These are phyloP conservation scores for Lachnellula hyalina DNA, from an alignment of 2,329 filamentous ascomycete species.

Conservation along the genomic window DNA sequence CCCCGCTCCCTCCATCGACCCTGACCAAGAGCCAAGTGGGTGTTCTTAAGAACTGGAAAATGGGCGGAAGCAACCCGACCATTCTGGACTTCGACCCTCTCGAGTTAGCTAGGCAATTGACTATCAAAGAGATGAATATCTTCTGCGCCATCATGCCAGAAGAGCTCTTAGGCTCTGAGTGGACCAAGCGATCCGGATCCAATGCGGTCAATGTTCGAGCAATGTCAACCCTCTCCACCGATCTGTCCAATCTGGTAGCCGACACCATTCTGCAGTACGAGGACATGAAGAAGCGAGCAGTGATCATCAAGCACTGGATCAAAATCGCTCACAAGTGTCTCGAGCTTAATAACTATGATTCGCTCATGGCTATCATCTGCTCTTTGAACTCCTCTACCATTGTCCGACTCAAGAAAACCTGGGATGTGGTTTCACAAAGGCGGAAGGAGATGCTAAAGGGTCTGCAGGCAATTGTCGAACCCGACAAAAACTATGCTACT, in stretches of 20 bases:
- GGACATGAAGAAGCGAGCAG: slow-evolving; percentile 89
- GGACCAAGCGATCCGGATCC: slow-evolving; percentile 81
- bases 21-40: slow-evolving; percentile 73
- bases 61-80: slow-evolving; percentile 61
- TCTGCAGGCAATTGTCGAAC: slow-evolving; percentile 80
- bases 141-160: slow-evolving; percentile 91
- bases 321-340: slow-evolving; percentile 85
- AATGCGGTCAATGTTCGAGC: slow-evolving; percentile 85
- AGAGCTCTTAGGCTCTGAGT: slow-evolving; percentile 85
- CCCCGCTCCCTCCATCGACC: slow-evolving; percentile 62
- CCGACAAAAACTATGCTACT: slow-evolving; percentile 84
- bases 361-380: slow-evolving; percentile 94
- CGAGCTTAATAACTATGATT: slow-evolving; percentile 92
- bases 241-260: slow-evolving; percentile 85
- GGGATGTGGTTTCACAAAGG: slow-evolving; percentile 82
- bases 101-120: slow-evolving; percentile 87
- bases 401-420: slow-evolving; percentile 79
- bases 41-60: slow-evolving; percentile 68
- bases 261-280: slow-evolving; percentile 84
- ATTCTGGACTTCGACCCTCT: slow-evolving; percentile 89
- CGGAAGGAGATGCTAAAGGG: slow-evolving; percentile 74
- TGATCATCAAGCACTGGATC: slow-evolving; percentile 95
- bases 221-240: slow-evolving; percentile 88
- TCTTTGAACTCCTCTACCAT: slow-evolving; percentile 90
- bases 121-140: slow-evolving; percentile 82